Percentiles rank a stretch among this genome's conserved stretches.
phyloP scores from a whole-genome alignment of 2,329 filamentous ascomycete species.

The Venturia carpophila region DNA sequence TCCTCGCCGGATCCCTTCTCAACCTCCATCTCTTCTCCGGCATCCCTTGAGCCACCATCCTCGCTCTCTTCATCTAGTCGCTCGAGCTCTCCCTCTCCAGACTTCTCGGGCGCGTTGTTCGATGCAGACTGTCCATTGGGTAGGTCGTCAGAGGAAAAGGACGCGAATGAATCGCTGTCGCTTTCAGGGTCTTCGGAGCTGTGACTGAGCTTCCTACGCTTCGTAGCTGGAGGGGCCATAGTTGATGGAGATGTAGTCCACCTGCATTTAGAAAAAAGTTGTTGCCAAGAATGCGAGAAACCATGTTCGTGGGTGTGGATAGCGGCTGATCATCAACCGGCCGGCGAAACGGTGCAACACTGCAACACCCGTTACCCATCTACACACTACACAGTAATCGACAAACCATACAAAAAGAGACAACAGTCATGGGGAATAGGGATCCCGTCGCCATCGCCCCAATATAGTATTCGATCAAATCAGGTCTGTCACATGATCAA shows the following conservation, averaged over 20 bases:
- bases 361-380: too few species aligned
- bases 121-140: not conserved
- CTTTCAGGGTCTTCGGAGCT: constrained; percentile 26
- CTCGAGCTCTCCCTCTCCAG: constrained; percentile 18
- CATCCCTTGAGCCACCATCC: constrained; percentile 19
- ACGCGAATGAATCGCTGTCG: constrained; percentile 5
- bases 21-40: constrained; percentile 19
- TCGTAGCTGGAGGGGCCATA: constrained; percentile 34
- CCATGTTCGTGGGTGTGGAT: too few species aligned
- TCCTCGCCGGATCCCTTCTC: constrained; percentile 10
- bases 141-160: not conserved
- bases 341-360: too few species aligned
- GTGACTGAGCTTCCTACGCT: constrained; percentile 42
- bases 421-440: too few species aligned
- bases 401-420: too few species aligned
- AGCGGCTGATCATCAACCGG: too few species aligned
- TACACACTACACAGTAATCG: too few species aligned
- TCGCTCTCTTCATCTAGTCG: constrained; percentile 21
- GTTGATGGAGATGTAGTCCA: constrained; percentile 14
- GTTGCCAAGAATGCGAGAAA: too few species aligned
- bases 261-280: not conserved
- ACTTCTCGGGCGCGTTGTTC: not conserved
- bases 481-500: not conserved
- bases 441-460: too few species aligned
- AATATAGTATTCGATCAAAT: too few species aligned